Conservation (phyloP, 495 filamentous ascomycete species). For the Aspergillus homomorphus region DNA sequence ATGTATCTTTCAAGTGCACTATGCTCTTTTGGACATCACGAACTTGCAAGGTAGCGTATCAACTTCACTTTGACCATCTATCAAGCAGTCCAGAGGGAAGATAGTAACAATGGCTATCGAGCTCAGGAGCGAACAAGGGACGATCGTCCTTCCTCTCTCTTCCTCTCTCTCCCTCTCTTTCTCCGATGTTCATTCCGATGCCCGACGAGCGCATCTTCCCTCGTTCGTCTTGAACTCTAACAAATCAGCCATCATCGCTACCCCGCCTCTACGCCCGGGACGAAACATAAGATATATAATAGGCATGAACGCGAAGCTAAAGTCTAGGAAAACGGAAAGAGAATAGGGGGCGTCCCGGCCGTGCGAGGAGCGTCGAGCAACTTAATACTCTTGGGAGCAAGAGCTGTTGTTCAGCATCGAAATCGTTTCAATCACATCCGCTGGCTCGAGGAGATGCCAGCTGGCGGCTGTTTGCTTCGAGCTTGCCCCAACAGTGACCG, state of each 20-base stretch:
- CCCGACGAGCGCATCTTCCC: background rate
- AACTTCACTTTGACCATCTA: background rate
- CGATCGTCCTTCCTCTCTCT: background rate
- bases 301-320: background rate
- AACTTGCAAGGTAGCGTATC: background rate
- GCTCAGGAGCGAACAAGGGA: background rate
- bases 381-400: slow-evolving; percentile 32
- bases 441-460: slow-evolving; percentile 83
- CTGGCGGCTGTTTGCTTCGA: slow-evolving; percentile 82
- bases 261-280: background rate
- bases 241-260: background rate
- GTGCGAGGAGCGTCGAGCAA: background rate
- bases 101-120: background rate
- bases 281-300: slow-evolving; percentile 1
- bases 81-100: background rate
- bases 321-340: slow-evolving; percentile 3
- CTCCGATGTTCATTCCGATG: background rate
- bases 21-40: background rate
- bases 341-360: background rate
- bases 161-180: no score
- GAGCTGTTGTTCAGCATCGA: slow-evolving; percentile 59
- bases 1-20: background rate
- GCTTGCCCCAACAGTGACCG: slow-evolving; percentile 81
- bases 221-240: background rate
- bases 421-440: slow-evolving; percentile 79